Base-by-base conservation (phyloP, 2,329 filamentous ascomycete genomes). In the Hymenoscyphus linearis region DNA sequence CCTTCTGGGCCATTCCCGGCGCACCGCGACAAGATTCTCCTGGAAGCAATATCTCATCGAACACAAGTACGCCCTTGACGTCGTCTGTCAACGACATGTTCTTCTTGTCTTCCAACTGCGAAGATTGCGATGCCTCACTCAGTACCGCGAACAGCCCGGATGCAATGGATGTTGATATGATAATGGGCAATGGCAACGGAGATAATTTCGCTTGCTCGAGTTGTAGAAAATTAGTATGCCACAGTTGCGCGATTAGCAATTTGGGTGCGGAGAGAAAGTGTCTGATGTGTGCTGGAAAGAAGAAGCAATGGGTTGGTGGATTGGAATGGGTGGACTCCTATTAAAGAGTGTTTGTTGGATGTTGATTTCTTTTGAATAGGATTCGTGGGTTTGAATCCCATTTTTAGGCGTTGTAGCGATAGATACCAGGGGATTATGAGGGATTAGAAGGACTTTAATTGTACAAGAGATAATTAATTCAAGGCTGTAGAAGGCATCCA, bases 171-270 rank as follows among this genome's bases (percentile, higher is more conserved):
- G 59, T 79, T 2, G 78, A 81, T 61, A 66, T 68, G 61, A 68
- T 68, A 60, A 68, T 69, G 61, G 67, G 67, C 31, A 70, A 80
- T 73, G 76, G 79, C 2, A 76, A 67, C 10, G 40, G 27, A n/a
- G 16, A 35, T 16, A 72, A 71, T 36, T 71, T 73, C 31, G 70
- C 73, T 1, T 86, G 83, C 58, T 76, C 75, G 9, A 76, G 74
- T 0, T 87, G 83, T 61, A 76, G 78, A 4, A 85, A 82, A 69
- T 74, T 77, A 12, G 82, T 86, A 14, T 86, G 84, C 72, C 82
- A 80, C 60, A 78, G 80, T 59, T 87, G 84, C 68, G 84, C 83
- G 0, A 77, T 86, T 47, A 84, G 80, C 63, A 83, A 83, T 63
- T 73, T 86, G 0, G 82, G 82, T 2, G 78, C 81, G 63, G 75